Percentiles rank a stretch among this genome's conserved stretches.
Conservation (phyloP, 1,284 basidiomycete species). For the Fomitiporia mediterranea region DNA sequence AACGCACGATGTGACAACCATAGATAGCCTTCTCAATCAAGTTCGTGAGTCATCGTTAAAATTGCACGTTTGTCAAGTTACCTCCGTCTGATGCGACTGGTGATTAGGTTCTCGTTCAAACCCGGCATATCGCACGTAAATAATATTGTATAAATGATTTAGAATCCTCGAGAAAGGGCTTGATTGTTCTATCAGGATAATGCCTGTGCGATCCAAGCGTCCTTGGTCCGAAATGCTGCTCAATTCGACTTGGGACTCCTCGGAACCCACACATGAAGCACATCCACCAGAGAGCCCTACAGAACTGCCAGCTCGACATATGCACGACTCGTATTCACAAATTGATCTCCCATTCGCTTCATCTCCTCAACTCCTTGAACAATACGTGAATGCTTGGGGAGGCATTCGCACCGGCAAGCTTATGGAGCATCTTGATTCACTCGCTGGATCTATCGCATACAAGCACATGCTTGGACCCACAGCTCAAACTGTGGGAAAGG, state of each 20-base stretch:
- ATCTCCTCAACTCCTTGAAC: slow-evolving; percentile 52
- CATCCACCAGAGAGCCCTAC: slow-evolving; percentile 22
- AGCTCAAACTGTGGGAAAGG: slow-evolving; percentile 46
- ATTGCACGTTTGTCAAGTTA: not conserved
- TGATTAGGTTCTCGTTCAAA: slow-evolving; percentile 46
- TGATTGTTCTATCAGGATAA: slow-evolving; percentile 33
- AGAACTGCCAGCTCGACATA: slow-evolving; percentile 43
- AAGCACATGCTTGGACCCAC: slow-evolving; percentile 71
- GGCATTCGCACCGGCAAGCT: slow-evolving; percentile 68
- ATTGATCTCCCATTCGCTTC: slow-evolving; percentile 58
- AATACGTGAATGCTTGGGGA: slow-evolving; percentile 65
- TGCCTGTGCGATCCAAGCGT: slow-evolving; percentile 45
- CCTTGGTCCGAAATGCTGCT: slow-evolving; percentile 58
- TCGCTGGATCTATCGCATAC: slow-evolving; percentile 80
- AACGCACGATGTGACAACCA: slow-evolving; percentile 51
- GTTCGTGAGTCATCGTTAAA: slow-evolving; percentile 45
- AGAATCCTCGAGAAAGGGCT: slow-evolving; percentile 2
- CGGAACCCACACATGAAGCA: slow-evolving; percentile 12
- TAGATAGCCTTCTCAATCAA: slow-evolving; percentile 52
- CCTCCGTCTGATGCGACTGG: too few species aligned
- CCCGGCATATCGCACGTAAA: slow-evolving; percentile 51
- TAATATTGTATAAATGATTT: slow-evolving; percentile 7
- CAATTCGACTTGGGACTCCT: slow-evolving; percentile 27
- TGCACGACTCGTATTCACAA: slow-evolving; percentile 70
- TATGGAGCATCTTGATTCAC: slow-evolving; percentile 75